Evolutionary conservation across 257 asterid genomes (phyloP).

Genomic region (Lycium ferocissimum): DNA sequence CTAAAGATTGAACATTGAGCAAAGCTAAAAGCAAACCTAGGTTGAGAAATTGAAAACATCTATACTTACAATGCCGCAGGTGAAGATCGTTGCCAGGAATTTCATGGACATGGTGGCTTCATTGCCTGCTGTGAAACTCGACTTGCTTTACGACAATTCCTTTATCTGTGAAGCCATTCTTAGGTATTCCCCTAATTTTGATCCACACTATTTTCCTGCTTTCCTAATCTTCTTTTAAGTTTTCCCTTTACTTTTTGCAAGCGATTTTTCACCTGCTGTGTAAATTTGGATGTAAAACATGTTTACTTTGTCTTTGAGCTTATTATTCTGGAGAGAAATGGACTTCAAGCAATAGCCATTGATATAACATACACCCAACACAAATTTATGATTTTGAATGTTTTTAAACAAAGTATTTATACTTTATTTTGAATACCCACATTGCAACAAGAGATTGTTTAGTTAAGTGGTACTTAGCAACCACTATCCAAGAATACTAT

Average conservation of each 20-base stretch:
- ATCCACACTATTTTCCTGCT: background rate
- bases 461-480: background rate
- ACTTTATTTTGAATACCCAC: background rate
- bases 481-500: background rate
- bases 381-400: background rate
- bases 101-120: slow-evolving; percentile 99
- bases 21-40: background rate
- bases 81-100: slow-evolving; percentile 86
- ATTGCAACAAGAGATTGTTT: slow-evolving; percentile 7
- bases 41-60: slow-evolving; percentile 20
- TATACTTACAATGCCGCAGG: slow-evolving; percentile 75
- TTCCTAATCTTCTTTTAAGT: background rate
- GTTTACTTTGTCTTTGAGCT: background rate
- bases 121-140: slow-evolving; percentile 89
- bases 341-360: slow-evolving; percentile 5
- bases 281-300: background rate
- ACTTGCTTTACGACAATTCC: slow-evolving; percentile 82
- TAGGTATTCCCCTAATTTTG: slow-evolving; percentile 53
- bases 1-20: background rate
- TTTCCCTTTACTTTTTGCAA: background rate
- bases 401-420: background rate
- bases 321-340: background rate
- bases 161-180: slow-evolving; percentile 95
- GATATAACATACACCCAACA: background rate
- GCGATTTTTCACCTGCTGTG: background rate